Conservation (phyloP, 2,329 filamentous ascomycete genomes). For the Diaporthe sp. region DNA sequence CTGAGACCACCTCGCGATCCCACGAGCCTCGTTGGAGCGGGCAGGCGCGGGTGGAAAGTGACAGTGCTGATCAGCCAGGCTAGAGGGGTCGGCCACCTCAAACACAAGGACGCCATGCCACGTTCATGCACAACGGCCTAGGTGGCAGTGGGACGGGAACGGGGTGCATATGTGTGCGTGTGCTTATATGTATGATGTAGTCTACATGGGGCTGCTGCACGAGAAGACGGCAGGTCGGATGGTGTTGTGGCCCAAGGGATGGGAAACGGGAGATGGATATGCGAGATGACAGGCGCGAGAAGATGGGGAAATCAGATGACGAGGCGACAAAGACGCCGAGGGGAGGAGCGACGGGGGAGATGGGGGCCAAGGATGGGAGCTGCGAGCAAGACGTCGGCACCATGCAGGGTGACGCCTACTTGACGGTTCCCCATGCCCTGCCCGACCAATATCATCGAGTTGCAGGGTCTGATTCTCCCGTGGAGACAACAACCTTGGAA, state of each 20-base stretch:
- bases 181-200: neutral
- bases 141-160: neutral
- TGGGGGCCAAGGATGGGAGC: neutral
- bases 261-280: conserved; percentile 6
- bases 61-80: conserved; percentile 19
- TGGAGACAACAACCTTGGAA: neutral
- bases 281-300: neutral
- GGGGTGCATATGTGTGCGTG: conserved; percentile 2
- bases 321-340: neutral
- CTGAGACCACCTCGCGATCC: conserved; percentile 17
- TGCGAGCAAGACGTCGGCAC: conserved; percentile 9
- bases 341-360: neutral
- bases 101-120: neutral
- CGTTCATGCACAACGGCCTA: conserved; percentile 2
- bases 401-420: conserved; percentile 23
- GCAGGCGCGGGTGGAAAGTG: neutral
- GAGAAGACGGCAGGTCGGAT: neutral
- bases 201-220: no score
- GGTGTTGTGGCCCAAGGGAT: neutral
- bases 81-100: neutral
- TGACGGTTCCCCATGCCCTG: neutral
- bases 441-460: neutral
- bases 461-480: neutral
- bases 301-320: conserved; percentile 18
- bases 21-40: conserved; percentile 8